phyloP scores from a whole-genome alignment of 768 basidiomycete genomes.

The Leucogyrophana mollusca region DNA sequence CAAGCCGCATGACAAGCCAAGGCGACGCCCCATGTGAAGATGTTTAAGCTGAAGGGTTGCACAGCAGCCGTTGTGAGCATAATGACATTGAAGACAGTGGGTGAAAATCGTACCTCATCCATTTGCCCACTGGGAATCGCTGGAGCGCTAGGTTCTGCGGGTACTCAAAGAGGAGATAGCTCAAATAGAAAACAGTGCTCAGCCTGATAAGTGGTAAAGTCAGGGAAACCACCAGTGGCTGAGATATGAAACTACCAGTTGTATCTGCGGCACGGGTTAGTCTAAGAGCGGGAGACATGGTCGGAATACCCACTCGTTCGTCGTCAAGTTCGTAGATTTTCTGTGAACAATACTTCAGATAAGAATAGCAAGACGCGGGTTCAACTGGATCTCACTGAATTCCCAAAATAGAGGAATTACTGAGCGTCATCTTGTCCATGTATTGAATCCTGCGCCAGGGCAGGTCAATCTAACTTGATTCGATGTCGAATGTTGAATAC shows the following conservation, averaged over 20 bases:
- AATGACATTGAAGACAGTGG: not conserved
- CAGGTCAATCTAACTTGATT: not conserved
- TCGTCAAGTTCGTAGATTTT: slow-evolving; percentile 53
- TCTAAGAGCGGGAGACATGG: not conserved
- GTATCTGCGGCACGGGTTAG: slow-evolving; percentile 37
- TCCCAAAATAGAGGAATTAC: slow-evolving; percentile 60
- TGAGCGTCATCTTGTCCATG: slow-evolving; percentile 69
- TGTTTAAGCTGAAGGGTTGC: slow-evolving; percentile 46
- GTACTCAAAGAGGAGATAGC: slow-evolving; percentile 65
- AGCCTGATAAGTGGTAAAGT: slow-evolving; percentile 46
- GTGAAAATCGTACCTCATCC: slow-evolving; percentile 55
- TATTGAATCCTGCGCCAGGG: slow-evolving; percentile 52
- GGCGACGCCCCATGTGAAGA: slow-evolving; percentile 58
- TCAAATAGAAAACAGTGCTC: slow-evolving; percentile 65
- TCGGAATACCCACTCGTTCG: slow-evolving; percentile 48
- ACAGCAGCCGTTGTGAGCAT: not conserved
- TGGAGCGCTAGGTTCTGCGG: slow-evolving; percentile 67
- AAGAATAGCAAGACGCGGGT: not conserved
- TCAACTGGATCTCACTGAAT: slow-evolving; percentile 42
- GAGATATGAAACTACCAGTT: slow-evolving; percentile 44
- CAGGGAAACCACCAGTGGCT: not conserved
- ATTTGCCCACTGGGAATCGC: slow-evolving; percentile 66
- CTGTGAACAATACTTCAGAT: slow-evolving; percentile 30
- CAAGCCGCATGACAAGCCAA: slow-evolving; percentile 62
- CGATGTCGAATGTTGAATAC: not conserved